A percentile compares a stretch with the other conserved stretches of the same genome.
These are phyloP conservation scores for Fusarium oligoseptatum DNA, from an alignment of 2,329 filamentous ascomycete genomes.

Conservation along the genomic window DNA sequence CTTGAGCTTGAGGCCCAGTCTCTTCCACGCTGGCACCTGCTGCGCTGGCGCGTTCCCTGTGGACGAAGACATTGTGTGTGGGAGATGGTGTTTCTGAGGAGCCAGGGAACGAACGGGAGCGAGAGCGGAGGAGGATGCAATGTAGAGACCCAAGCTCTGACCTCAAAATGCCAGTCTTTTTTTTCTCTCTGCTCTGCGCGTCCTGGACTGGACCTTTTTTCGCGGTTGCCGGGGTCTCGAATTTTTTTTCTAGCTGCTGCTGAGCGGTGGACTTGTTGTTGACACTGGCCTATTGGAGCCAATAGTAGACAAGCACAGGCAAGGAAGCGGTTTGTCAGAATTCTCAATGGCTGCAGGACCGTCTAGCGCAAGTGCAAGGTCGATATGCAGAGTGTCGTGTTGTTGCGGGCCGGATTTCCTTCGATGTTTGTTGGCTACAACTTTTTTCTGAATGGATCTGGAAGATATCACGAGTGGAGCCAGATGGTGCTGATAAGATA, in stretches of 20 bases:
- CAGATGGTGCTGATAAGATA: conserved; percentile 34
- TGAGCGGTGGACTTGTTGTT: conserved; percentile 31
- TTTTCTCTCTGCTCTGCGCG: conserved; percentile 21
- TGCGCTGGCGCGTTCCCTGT: conserved; percentile 59
- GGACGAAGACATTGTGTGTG: conserved; percentile 57
- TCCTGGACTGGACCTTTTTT: conserved; percentile 36
- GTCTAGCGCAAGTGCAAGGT: conserved; percentile 40
- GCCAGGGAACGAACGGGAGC: conserved; percentile 15
- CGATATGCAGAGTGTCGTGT: conserved; percentile 39
- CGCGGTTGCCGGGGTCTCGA: conserved; percentile 29
- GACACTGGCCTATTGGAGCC: conserved; percentile 29
- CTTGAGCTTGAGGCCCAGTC: conserved; percentile 74
- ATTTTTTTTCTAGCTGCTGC: conserved; percentile 36
- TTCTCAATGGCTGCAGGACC: conserved; percentile 39
- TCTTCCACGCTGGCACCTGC: conserved; percentile 71
- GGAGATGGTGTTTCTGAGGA: conserved; percentile 24
- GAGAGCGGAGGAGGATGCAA: background rate
- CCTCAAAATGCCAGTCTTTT: conserved; percentile 14
- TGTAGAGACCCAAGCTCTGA: background rate
- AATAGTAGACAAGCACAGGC: conserved; percentile 20
- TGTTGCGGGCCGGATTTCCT: conserved; percentile 39
- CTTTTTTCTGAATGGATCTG: conserved; percentile 47
- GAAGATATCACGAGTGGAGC: conserved; percentile 42
- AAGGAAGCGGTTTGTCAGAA: conserved; percentile 23
- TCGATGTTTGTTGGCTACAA: conserved; percentile 38